phyloP scores from a whole-genome alignment of 805 yeast species.

The Candida sanyiensis region DNA sequence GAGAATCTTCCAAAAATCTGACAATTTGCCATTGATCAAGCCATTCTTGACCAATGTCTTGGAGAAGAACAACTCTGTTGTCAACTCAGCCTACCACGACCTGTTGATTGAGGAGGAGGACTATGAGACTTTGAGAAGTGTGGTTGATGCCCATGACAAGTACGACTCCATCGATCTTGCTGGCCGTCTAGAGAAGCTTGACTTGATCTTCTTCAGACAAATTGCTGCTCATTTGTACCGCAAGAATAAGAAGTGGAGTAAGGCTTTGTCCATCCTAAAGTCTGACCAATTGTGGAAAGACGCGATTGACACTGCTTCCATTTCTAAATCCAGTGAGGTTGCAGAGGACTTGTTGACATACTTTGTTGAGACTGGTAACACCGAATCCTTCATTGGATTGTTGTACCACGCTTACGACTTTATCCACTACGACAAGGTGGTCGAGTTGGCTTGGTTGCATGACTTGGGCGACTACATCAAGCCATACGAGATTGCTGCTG shows the following conservation, averaged over 20 bases:
- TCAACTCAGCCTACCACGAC: conserved; percentile 93
- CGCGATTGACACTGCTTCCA: conserved; percentile 86
- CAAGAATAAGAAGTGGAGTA: conserved; percentile 89
- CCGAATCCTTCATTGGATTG: conserved; percentile 89
- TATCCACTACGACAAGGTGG: conserved; percentile 74
- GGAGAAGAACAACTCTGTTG: conserved; percentile 83
- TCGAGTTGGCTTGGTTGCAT: conserved; percentile 90
- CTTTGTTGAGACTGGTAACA: conserved; percentile 95
- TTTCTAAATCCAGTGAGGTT: conserved; percentile 70
- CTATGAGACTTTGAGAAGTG: conserved; percentile 78
- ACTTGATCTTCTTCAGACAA: conserved; percentile 87
- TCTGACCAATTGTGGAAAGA: conserved; percentile 92
- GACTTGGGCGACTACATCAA: conserved; percentile 76
- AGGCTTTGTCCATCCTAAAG: conserved; percentile 83
- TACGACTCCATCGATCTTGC: conserved; percentile 92
- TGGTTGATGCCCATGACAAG: conserved; percentile 85
- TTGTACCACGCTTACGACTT: conserved; percentile 80
- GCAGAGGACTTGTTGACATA: conserved; percentile 85
- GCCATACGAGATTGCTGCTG: conserved; percentile 84
- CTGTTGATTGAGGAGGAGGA: conserved; percentile 95
- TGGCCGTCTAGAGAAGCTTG: conserved; percentile 86
- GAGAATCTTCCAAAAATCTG: conserved; percentile 88
- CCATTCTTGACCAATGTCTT: conserved; percentile 90
- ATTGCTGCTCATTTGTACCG: conserved; percentile 92
- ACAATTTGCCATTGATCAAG: conserved; percentile 92